Evolutionary conservation across 306 rosid species (phyloP), one percentile per base, ranked within the genome.

Genomic region (Vigna hirtella): DNA sequence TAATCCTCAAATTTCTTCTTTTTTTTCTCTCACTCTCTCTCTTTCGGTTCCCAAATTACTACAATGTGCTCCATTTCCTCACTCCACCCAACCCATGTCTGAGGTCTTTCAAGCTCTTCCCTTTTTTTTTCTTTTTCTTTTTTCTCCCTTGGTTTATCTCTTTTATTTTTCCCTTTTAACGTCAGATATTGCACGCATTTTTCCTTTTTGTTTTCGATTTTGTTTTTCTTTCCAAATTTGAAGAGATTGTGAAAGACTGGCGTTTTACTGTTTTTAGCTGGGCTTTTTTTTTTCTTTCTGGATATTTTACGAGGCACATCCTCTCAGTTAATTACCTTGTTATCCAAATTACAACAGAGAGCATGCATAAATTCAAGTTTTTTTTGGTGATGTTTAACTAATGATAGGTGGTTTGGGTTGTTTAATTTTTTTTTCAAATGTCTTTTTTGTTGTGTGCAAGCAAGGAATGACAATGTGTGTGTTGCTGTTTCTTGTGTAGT

Each of bases 51-150:
- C 47, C 75, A 42, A 74, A 14, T 81, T 83, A 64, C 77, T 66
- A 50, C 83, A 86, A 66, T 80, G 76, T 79, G 74, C 70, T 49
- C 34, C 70, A 79, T 83, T 76, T 72, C 77, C 42, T 67, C 82
- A 57, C 82, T 67, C 49, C 8, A 38, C 18, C 81, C 32, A n/a
- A 56, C 53, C n/a, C 83, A 80, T 87, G 88, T 76, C 81, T 79
- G 83, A 88, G 86, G 85, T 83, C 61, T 4, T 52, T 55, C 15
- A 43, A 82, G 3, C 9, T 20, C 64, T 34, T 9, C 63, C 49
- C 6, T 4, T 49, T 5, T 28, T 63, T 9, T 1, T 30, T 30
- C 3, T 3, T 30, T 30, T 3, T 30, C 34, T 70, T 14, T 36
- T 36, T 6, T 3, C 11, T 7, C 28, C 28, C 15, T 16, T 49